Conservation (phyloP, 1,284 basidiomycete species). For the Athelia sp. region DNA sequence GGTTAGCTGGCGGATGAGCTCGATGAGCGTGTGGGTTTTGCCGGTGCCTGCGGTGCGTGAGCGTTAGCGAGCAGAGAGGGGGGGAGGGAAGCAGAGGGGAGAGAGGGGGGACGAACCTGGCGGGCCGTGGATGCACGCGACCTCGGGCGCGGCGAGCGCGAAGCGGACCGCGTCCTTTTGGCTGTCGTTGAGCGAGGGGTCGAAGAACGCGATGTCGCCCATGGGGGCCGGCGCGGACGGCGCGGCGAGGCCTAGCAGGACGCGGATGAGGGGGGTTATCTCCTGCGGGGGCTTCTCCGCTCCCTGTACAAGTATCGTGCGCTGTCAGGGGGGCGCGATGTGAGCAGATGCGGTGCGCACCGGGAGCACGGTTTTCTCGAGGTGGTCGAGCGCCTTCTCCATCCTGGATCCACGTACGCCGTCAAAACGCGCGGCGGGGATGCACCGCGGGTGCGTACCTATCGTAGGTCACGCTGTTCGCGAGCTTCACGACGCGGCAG, state of each 20-base stretch:
- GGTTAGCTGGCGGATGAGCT: conserved; percentile 83
- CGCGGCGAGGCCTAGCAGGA: conserved; percentile 59
- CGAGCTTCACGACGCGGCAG: conserved; percentile 82
- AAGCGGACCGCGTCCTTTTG: conserved; percentile 82
- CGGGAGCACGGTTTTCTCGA: conserved; percentile 44
- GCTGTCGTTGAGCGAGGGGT: conserved; percentile 73
- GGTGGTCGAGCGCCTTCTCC: conserved; percentile 70
- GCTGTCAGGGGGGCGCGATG: conserved; percentile 1
- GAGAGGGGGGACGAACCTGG: conserved; percentile 54
- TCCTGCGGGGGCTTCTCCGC: conserved; percentile 37
- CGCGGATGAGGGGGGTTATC: conserved; percentile 49
- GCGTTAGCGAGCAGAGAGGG: neutral
- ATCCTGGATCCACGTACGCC: conserved; percentile 44
- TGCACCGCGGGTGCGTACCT: conserved; percentile 39
- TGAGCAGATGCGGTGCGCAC: conserved; percentile 15
- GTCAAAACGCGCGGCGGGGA: too few species aligned
- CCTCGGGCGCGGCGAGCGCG: conserved; percentile 65
- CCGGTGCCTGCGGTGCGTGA: conserved; percentile 59
- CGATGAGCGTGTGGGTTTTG: conserved; percentile 90
- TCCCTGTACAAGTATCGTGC: conserved; percentile 14
- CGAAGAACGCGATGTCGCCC: conserved; percentile 62
- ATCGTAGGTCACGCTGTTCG: conserved; percentile 90
- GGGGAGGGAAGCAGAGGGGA: neutral
- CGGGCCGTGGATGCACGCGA: conserved; percentile 95
- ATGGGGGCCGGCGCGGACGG: conserved; percentile 34